phyloP scores from a whole-genome alignment of 345 rosid genomes.

The Nasturtium officinale region DNA sequence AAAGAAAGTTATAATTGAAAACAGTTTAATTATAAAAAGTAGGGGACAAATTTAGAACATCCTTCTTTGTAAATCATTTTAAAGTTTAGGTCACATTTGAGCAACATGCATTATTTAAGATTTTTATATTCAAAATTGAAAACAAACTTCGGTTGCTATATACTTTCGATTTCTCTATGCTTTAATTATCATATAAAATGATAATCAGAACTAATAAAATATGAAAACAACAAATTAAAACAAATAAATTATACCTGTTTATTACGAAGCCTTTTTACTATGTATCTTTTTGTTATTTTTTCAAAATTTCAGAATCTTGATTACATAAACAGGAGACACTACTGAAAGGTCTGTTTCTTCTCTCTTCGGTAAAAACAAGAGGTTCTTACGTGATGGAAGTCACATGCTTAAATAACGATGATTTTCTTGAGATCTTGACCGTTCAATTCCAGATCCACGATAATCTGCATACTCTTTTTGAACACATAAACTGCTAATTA shows the following conservation, averaged over 20 bases:
- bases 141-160: not conserved
- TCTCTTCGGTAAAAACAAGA: not conserved
- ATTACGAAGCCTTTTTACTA: not conserved
- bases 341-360: slow-evolving; percentile 32
- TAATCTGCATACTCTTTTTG: not conserved
- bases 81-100: not conserved
- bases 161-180: not conserved
- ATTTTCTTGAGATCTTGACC: slow-evolving; percentile 35
- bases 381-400: slow-evolving; percentile 31
- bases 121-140: not conserved
- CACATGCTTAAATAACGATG: slow-evolving; percentile 16
- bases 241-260: too few species aligned
- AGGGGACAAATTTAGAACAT: not conserved
- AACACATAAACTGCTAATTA: too few species aligned
- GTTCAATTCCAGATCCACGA: slow-evolving; percentile 16
- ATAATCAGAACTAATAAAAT: not conserved
- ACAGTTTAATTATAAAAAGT: too few species aligned
- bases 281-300: too few species aligned
- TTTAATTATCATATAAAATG: not conserved
- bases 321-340: slow-evolving; percentile 4
- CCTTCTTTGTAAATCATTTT: too few species aligned
- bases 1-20: too few species aligned
- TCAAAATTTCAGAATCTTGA: not conserved
- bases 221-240: too few species aligned
- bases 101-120: not conserved